Conservation (phyloP, 257 asterid species). For the Apocynum venetum region DNA sequence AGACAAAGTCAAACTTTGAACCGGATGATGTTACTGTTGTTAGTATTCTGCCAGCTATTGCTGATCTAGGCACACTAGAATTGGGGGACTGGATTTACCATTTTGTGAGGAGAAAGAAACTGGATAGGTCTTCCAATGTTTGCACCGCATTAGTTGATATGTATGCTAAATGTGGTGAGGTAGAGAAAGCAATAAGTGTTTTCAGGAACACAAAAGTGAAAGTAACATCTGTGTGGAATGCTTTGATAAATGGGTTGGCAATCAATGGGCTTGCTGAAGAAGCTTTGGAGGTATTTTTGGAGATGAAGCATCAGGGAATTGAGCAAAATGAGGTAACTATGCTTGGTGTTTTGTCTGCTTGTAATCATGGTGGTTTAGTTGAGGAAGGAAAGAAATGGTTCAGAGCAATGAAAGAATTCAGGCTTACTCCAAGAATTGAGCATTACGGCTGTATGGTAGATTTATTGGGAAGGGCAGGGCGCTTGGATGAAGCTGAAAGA, state of each 20-base stretch:
- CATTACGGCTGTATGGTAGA: slow-evolving; percentile 89
- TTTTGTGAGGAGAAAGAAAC: slow-evolving; percentile 52
- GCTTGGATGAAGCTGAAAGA: slow-evolving; percentile 77
- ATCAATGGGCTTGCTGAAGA: slow-evolving; percentile 73
- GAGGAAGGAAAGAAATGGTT: slow-evolving; percentile 86
- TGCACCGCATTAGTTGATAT: slow-evolving; percentile 82
- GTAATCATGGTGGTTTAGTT: slow-evolving; percentile 90
- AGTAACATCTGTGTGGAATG: slow-evolving; percentile 79
- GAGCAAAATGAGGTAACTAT: slow-evolving; percentile 63
- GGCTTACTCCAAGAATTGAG: slow-evolving; percentile 52
- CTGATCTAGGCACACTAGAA: slow-evolving; percentile 78
- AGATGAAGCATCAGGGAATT: slow-evolving; percentile 53
- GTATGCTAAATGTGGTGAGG: slow-evolving; percentile 89
- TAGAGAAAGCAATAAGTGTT: slow-evolving; percentile 53
- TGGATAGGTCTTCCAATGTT: slow-evolving; percentile 64
- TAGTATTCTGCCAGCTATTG: slow-evolving; percentile 82
- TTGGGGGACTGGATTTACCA: slow-evolving; percentile 73
- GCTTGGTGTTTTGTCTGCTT: slow-evolving; percentile 88
- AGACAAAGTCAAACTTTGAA: slow-evolving; percentile 34
- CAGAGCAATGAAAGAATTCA: slow-evolving; percentile 47
- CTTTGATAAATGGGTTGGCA: slow-evolving; percentile 86
- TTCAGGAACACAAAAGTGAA: slow-evolving; percentile 40
- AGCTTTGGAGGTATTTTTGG: slow-evolving; percentile 57
- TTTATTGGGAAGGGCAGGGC: slow-evolving; percentile 83
- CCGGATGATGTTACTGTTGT: slow-evolving; percentile 78